phyloP scores from a whole-genome alignment of 805 yeast genomes.

The Suhomyces xylopsoci region DNA sequence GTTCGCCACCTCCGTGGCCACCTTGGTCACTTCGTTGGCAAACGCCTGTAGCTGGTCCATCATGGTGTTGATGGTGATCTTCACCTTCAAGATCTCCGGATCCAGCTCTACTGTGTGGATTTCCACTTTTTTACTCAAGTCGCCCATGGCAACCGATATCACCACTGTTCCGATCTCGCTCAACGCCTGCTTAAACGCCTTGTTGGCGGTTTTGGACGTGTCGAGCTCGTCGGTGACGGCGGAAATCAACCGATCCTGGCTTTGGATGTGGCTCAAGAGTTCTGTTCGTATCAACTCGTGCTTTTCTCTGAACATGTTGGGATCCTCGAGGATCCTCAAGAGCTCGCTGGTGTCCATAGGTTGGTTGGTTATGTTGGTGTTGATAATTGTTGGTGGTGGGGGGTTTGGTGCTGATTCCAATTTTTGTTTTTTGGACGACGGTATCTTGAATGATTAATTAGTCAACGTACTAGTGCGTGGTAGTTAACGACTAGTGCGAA shows the following conservation, averaged over 20 bases:
- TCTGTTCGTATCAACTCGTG: conserved; percentile 30
- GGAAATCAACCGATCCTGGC: conserved; percentile 27
- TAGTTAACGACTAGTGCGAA: no score
- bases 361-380: not conserved
- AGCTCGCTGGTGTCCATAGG: conserved; percentile 32
- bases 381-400: no score
- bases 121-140: conserved; percentile 74
- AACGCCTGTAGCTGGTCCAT: conserved; percentile 82
- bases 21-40: conserved; percentile 77
- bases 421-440: conserved; percentile 1
- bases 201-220: conserved; percentile 50
- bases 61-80: conserved; percentile 81
- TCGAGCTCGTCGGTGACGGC: conserved; percentile 30
- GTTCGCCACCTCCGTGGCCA: conserved; percentile 86
- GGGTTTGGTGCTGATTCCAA: not conserved
- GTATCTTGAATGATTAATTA: not conserved
- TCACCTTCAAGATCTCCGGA: conserved; percentile 77
- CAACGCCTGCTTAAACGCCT: conserved; percentile 68
- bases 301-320: conserved; percentile 28
- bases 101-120: conserved; percentile 69
- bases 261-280: conserved; percentile 24
- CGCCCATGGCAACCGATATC: conserved; percentile 87
- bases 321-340: conserved; percentile 38
- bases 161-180: conserved; percentile 84
- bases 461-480: no score